Percentiles rank a stretch among this genome's conserved stretches.
Evolutionary conservation across 1,284 basidiomycete species (phyloP).

Genomic region (Ustilago cynodontis): DNA sequence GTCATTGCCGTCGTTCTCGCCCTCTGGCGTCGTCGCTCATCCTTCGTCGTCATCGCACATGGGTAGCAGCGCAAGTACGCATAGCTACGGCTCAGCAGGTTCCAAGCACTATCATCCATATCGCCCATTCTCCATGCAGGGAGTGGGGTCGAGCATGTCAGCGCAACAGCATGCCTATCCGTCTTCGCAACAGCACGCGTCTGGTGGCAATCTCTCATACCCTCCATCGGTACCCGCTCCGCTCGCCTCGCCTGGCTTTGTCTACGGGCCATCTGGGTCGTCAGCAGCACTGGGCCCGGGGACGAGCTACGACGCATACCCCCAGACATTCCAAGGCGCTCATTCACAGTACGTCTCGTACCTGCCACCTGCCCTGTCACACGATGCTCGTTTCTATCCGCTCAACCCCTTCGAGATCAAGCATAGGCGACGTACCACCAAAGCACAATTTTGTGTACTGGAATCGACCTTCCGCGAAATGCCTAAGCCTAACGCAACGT

Average conservation of each 20-base stretch:
- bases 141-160: slow-evolving; percentile 10
- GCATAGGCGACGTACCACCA: slow-evolving; percentile 61
- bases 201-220: background rate
- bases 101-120: slow-evolving; percentile 27
- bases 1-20: slow-evolving; percentile 20
- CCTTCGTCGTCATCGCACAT: slow-evolving; percentile 11
- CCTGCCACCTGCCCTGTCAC: slow-evolving; percentile 15
- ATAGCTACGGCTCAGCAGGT: slow-evolving; percentile 13
- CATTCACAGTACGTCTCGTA: slow-evolving; percentile 40
- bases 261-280: slow-evolving; percentile 20
- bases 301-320: slow-evolving; percentile 11
- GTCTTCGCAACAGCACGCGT: background rate
- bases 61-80: slow-evolving; percentile 6
- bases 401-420: slow-evolving; percentile 65
- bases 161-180: slow-evolving; percentile 12
- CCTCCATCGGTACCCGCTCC: slow-evolving; percentile 2
- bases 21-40: slow-evolving; percentile 11
- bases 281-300: background rate
- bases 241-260: slow-evolving; percentile 19
- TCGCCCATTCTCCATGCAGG: slow-evolving; percentile 16
- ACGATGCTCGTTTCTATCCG: slow-evolving; percentile 43
- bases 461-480: slow-evolving; percentile 60
- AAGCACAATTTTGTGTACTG: slow-evolving; percentile 60
- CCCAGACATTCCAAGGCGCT: slow-evolving; percentile 1
- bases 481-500: slow-evolving; percentile 59